Percentiles rank a stretch among this genome's conserved stretches.
These are phyloP conservation scores for Globisporangium emineosum DNA, from an alignment of 352 stramenopile genomes.

Conservation along the genomic window DNA sequence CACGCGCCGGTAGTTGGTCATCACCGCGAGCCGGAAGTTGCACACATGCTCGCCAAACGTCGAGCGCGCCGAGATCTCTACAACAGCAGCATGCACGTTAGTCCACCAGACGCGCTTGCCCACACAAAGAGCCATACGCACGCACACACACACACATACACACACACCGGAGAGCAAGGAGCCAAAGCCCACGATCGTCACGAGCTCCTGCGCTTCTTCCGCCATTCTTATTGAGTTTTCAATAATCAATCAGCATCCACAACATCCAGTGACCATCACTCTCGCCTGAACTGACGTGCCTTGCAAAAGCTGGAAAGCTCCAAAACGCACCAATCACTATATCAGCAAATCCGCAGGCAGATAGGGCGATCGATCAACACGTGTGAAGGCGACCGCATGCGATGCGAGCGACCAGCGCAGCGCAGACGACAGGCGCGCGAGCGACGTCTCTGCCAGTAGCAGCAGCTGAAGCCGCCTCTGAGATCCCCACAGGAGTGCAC, in stretches of 20 bases:
- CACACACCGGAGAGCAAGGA: slow-evolving; percentile 79
- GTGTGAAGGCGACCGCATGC: slow-evolving; percentile 2
- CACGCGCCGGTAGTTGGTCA: slow-evolving; percentile 85
- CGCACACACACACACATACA: no score
- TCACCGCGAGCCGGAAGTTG: slow-evolving; percentile 86
- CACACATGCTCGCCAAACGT: slow-evolving; percentile 85
- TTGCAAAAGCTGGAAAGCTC: slow-evolving; percentile 5
- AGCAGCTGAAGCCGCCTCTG: neutral
- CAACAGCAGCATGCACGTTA: neutral
- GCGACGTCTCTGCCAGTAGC: neutral
- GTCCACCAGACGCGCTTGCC: neutral
- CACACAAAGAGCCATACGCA: neutral
- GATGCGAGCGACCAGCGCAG: slow-evolving; percentile 11
- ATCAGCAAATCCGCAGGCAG: neutral
- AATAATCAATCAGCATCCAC: neutral
- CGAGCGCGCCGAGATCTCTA: slow-evolving; percentile 73
- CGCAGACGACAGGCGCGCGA: neutral
- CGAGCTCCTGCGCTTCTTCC: slow-evolving; percentile 20
- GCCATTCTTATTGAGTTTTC: neutral
- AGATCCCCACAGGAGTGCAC: neutral
- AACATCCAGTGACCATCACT: slow-evolving; percentile 6
- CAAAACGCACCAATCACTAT: neutral
- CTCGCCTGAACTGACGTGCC: slow-evolving; percentile 2
- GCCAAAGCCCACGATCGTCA: slow-evolving; percentile 89
- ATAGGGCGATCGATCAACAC: neutral